Percentiles rank a stretch among this genome's conserved stretches.
Evolutionary conservation across 805 yeast species (phyloP).

Genomic region (Cyberlindnera euphorbiae): DNA sequence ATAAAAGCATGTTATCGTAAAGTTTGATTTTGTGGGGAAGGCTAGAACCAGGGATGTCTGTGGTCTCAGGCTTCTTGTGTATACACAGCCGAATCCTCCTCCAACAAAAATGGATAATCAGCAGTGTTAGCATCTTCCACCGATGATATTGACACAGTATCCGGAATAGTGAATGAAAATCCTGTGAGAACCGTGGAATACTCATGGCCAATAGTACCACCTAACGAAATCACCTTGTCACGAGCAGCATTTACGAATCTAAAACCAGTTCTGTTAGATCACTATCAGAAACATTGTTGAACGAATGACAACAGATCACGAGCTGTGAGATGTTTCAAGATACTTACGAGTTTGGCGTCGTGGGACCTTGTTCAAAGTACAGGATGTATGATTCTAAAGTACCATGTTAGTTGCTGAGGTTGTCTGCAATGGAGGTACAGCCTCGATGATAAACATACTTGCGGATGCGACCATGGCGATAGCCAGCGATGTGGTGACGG

Average conservation of each 20-base stretch:
- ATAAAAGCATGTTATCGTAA: no score
- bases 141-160: constrained; percentile 22
- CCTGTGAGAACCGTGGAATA: constrained; percentile 44
- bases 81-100: constrained; percentile 37
- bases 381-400: constrained; percentile 23
- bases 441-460: constrained; percentile 6
- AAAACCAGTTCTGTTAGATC: no score
- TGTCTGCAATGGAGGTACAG: no score
- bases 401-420: constrained; percentile 2
- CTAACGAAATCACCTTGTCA: constrained; percentile 31
- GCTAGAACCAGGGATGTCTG: no score
- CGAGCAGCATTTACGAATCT: constrained; percentile 30
- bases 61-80: constrained; percentile 19
- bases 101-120: constrained; percentile 39
- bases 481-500: not conserved
- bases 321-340: no score
- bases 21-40: no score
- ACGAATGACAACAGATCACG: no score
- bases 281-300: no score
- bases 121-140: constrained; percentile 19
- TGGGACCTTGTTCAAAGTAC: constrained; percentile 25
- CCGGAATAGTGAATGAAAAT: constrained; percentile 39
- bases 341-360: constrained; percentile 25
- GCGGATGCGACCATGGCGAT: constrained; percentile 3
- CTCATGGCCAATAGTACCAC: constrained; percentile 44